A percentile compares a stretch with the other conserved stretches of the same genome.
These are phyloP conservation scores for Fusarium chuoi DNA, from an alignment of 2,329 filamentous ascomycete genomes.

Conservation along the genomic window DNA sequence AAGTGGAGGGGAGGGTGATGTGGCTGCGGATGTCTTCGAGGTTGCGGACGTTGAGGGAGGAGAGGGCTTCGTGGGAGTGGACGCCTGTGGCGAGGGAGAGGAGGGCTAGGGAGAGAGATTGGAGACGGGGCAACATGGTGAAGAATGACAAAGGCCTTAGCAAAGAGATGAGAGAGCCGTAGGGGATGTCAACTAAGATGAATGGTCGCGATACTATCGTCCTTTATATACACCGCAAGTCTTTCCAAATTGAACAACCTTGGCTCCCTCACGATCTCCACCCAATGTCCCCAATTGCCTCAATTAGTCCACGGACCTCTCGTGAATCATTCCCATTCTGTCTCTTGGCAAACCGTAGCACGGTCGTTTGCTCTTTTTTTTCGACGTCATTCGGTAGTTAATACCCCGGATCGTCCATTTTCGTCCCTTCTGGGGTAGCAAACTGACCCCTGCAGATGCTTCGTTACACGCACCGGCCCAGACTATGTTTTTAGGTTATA, in stretches of 20 bases:
- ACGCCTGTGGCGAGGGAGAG: background rate
- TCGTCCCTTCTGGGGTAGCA: conserved; percentile 1
- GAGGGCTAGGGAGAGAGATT: conserved; percentile 1
- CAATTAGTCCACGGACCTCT: background rate
- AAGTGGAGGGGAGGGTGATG: conserved; percentile 47
- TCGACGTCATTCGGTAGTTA: conserved; percentile 28
- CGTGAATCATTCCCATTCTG: background rate
- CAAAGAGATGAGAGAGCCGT: background rate
- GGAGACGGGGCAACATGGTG: background rate
- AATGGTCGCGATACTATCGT: background rate
- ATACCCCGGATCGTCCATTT: conserved; percentile 16
- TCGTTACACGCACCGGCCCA: background rate
- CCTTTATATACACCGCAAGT: background rate
- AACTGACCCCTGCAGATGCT: conserved; percentile 16
- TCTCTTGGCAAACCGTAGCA: background rate
- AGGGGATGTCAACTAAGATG: background rate
- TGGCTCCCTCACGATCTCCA: background rate
- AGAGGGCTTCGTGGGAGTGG: conserved; percentile 3
- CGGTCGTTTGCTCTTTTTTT: background rate
- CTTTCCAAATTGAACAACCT: background rate
- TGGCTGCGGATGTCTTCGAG: conserved; percentile 53
- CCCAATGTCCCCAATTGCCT: background rate
- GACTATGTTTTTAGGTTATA: conserved; percentile 3
- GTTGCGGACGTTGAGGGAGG: conserved; percentile 45
- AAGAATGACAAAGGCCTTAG: background rate